Conservation (phyloP, 768 basidiomycete species). For the Exidia glandulosa region DNA sequence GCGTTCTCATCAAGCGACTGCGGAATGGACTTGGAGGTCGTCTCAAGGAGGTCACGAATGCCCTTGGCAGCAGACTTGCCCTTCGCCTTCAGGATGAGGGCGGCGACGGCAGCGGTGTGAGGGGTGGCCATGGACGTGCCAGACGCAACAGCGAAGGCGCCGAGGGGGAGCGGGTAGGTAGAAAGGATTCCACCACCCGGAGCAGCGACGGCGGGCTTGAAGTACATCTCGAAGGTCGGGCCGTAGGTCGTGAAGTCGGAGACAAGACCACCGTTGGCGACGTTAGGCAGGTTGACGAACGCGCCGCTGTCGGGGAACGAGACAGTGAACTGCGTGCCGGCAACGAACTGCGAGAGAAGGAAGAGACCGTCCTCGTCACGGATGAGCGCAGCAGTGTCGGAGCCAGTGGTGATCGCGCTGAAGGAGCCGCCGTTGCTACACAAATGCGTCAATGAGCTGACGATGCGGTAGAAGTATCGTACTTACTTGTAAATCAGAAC, state of each 20-base stretch:
- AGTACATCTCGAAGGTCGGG: constrained; percentile 20
- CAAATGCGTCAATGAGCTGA: neutral
- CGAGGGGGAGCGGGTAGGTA: constrained; percentile 6
- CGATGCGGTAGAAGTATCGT: neutral
- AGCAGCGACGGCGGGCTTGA: constrained; percentile 12
- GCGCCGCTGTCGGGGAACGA: constrained; percentile 2
- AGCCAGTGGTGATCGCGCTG: constrained; percentile 1
- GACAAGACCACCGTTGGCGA: constrained; percentile 14
- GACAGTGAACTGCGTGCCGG: constrained; percentile 1
- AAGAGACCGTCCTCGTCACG: constrained; percentile 3
- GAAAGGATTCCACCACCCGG: constrained; percentile 12
- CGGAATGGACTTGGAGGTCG: neutral
- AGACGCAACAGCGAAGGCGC: constrained; percentile 3
- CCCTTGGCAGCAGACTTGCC: neutral
- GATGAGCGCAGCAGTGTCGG: constrained; percentile 4
- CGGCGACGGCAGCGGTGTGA: constrained; percentile 2
- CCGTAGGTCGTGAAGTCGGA: constrained; percentile 19
- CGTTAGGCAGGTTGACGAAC: constrained; percentile 14
- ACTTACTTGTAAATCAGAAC: constrained; percentile 5
- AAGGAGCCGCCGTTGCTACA: constrained; percentile 4
- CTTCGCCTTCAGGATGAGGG: constrained; percentile 2
- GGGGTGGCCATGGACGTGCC: constrained; percentile 13
- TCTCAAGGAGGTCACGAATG: constrained; percentile 4
- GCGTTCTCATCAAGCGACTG: neutral
- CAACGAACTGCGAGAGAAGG: neutral